A percentile compares a stretch with the other conserved stretches of the same genome.
Conservation (phyloP, 257 asterid species). For the Thymus mandschuricus region DNA sequence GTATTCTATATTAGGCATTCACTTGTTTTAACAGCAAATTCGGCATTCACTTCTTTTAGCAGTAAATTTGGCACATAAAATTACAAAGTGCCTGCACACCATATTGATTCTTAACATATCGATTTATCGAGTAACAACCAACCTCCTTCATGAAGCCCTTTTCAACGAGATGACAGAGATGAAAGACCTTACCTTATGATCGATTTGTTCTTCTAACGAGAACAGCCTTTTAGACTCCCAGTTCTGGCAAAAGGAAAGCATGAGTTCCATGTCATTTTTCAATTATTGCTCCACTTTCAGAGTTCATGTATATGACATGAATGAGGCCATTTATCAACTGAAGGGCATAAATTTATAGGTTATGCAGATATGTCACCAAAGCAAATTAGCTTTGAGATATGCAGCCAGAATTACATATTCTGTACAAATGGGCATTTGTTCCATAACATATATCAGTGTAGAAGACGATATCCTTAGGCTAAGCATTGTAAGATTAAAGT, state of each 20-base stretch:
- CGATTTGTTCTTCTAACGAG: constrained; percentile 87
- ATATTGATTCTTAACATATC: constrained; percentile 9
- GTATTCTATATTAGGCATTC: background rate
- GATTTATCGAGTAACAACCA: background rate
- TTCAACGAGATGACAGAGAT: constrained; percentile 22
- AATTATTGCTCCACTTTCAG: constrained; percentile 16
- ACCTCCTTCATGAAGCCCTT: constrained; percentile 15
- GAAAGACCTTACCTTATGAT: constrained; percentile 66
- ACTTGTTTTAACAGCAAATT: background rate
- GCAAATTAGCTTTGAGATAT: constrained; percentile 9
- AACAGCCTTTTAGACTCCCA: constrained; percentile 82
- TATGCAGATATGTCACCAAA: background rate
- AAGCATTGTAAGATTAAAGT: background rate
- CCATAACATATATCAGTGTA: background rate
- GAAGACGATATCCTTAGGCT: background rate
- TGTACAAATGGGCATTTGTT: background rate
- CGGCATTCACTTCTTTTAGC: background rate
- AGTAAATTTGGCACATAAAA: background rate
- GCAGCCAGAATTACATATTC: constrained; percentile 9
- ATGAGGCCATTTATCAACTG: constrained; percentile 4
- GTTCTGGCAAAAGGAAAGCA: constrained; percentile 51
- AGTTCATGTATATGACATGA: background rate
- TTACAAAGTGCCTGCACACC: constrained; percentile 3
- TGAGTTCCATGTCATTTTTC: constrained; percentile 26
- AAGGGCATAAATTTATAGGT: constrained; percentile 6